phyloP scores from a whole-genome alignment of 2,329 filamentous ascomycete species.

The Cytospora leucostoma region DNA sequence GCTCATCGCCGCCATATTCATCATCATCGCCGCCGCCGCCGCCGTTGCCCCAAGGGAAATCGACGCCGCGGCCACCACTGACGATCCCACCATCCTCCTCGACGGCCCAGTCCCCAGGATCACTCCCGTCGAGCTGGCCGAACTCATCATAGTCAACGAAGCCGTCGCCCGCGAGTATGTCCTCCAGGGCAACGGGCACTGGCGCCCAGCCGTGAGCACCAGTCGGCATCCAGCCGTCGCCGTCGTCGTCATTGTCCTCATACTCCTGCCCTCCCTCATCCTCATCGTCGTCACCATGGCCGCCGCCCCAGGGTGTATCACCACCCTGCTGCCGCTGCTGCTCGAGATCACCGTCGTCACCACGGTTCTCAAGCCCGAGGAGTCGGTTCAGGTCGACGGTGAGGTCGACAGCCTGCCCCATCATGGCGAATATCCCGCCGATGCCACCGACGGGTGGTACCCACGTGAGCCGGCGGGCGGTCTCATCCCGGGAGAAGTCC shows the following conservation, averaged over 20 bases:
- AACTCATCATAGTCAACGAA: background rate
- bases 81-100: constrained; percentile 5
- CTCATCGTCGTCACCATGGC: background rate
- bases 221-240: constrained; percentile 12
- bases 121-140: background rate
- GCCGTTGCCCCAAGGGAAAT: constrained; percentile 10
- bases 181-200: constrained; percentile 15
- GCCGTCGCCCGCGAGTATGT: constrained; percentile 1
- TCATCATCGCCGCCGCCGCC: background rate
- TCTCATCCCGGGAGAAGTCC: background rate
- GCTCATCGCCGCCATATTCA: background rate
- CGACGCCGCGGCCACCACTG: background rate
- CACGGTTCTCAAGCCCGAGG: background rate
- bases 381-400: background rate
- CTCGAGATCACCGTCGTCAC: background rate
- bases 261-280: constrained; percentile 8
- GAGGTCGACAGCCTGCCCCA: background rate
- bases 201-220: constrained; percentile 12
- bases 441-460: background rate
- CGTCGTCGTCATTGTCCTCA: constrained; percentile 8
- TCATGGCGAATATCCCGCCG: background rate
- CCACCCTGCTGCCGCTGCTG: background rate
- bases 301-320: background rate
- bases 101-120: constrained; percentile 2
- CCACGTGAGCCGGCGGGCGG: background rate